Evolutionary conservation across 345 rosid species (phyloP).

Genomic region (Gossypioides kirkii): DNA sequence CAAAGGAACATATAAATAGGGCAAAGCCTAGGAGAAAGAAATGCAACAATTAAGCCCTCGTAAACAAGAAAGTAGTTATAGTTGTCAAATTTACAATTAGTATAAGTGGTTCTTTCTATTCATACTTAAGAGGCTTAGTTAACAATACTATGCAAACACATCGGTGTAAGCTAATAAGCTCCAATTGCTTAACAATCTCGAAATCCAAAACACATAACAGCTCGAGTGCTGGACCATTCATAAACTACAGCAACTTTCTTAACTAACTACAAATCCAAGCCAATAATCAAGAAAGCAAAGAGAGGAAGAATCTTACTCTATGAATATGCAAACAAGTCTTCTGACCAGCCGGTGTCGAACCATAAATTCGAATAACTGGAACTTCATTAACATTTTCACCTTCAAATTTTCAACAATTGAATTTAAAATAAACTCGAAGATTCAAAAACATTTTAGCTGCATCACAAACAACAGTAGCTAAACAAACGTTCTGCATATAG

Average conservation of each 20-base stretch:
- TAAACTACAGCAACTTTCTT: not conserved
- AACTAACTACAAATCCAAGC: not conserved
- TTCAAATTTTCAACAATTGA: slow-evolving; percentile 21
- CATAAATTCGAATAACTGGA: slow-evolving; percentile 81
- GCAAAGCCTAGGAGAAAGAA: slow-evolving; percentile 63
- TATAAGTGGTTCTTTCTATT: not conserved
- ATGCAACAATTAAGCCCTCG: not conserved
- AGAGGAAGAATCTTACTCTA: slow-evolving; percentile 38
- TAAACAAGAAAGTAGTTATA: not conserved
- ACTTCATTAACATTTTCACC: slow-evolving; percentile 83
- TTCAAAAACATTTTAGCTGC: not conserved
- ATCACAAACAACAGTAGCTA: not conserved
- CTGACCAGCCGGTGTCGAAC: slow-evolving; percentile 90
- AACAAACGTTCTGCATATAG: not conserved
- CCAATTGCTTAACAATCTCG: not conserved
- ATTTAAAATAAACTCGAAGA: not conserved
- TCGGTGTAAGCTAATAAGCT: not conserved
- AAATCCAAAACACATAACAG: not conserved
- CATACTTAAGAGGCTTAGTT: not conserved
- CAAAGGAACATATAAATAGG: slow-evolving; percentile 77
- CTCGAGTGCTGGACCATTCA: not conserved
- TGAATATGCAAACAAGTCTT: slow-evolving; percentile 94
- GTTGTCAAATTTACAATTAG: not conserved
- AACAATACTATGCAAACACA: not conserved
- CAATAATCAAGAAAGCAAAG: not conserved